Evolutionary conservation across 768 basidiomycete species (phyloP), one percentile per base, ranked within the genome.

Genomic region (Pholiota conissans): DNA sequence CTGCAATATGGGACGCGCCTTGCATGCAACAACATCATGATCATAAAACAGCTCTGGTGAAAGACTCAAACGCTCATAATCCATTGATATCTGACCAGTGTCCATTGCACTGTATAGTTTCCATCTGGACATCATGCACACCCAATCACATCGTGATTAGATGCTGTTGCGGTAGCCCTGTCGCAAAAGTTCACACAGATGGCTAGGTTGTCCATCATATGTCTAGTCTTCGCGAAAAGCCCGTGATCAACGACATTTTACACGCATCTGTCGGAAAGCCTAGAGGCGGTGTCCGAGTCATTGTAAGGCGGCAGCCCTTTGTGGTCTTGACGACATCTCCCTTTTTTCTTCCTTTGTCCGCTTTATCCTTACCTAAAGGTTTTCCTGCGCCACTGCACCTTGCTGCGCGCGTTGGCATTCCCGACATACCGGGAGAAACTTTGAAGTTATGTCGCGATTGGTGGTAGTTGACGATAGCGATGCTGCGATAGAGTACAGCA

Each of bases 401-500:
- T n/a, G n/a, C n/a, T n/a, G n/a, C n/a, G n/a, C n/a, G 42, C 40
- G 51, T 16, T 32, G 28, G n/a, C 27, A 18, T 13, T 22, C 3
- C 20, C 2, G 29, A 30, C 46, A 2, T 9, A 22, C 40, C 18
- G 11, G 9, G 32, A 16, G 26, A 46, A 6, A 13, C 13, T 13
- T 46, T 54, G 53, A 46, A 6, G 30, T 32, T 13, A 54, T 54
- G 53, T 47, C 53, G 5, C 53, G 32, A 24, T 46, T 27, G 40
- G 26, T 54, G 14, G 29, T 54, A 20, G n/a, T 54, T 14, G 53
- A 54, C 28, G 53, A 54, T n/a, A 22, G 26, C 14, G 30, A 54
- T 24, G 10, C 42, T 30, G 27, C 53, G 29, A 54, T 54, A 24
- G 13, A 40, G 8, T 54, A 46, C 20, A 53, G 22, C 20, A 30